Base-by-base conservation (phyloP, 2,329 filamentous ascomycete genomes). In the Alternaria postmessia region DNA sequence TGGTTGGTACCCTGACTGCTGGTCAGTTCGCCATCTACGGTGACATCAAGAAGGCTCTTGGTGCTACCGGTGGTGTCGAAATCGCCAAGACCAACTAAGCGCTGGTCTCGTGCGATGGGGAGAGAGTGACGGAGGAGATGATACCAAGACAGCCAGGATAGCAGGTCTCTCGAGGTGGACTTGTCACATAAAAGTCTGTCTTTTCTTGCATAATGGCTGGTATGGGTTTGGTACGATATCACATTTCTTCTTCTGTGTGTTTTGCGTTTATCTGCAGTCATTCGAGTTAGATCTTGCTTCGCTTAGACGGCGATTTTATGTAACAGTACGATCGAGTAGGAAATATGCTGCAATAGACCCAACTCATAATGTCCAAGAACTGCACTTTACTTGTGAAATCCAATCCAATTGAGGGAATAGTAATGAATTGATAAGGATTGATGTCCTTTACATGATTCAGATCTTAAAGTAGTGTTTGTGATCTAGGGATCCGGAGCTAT, bases 1-100 rank as follows among this genome's bases (percentile, higher is more conserved):
- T 91, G 87, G 74, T 76, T 22, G 74, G 91, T 81, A 90, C 88
- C 70, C 81, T 93, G 71, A 78, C 76, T 46, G 75, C 75, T 46
- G 75, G 75, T 68, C 92, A 95, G 83, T 95, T 95, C 81, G 91
- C 91, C 76, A 96, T 96, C 81, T 96, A 96, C 78, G 92, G 91
- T 55, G 63, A 70, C 7, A 60, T 62, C 24, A 62, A 62, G 57
- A 59, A 60, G 52, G 80, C 71, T 0, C 80, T 93, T 5, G 89
- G 89, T 57, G 92, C 91, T 52, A 87, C 85, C 14, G 89, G 89
- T n/a, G 91, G 91, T 81, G 71, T 77, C 26, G 73, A 76, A 52
- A 73, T 76, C 41, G 52, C 71, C 12, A 75, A 77, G 63, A 75
- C 65, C 1, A 66, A 59, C 56, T 64, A 62, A 55, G 7, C 26